These are phyloP conservation scores for Digitaria exilis DNA, from an alignment of 202 grass and related monocot genomes.

Conservation along the genomic window DNA sequence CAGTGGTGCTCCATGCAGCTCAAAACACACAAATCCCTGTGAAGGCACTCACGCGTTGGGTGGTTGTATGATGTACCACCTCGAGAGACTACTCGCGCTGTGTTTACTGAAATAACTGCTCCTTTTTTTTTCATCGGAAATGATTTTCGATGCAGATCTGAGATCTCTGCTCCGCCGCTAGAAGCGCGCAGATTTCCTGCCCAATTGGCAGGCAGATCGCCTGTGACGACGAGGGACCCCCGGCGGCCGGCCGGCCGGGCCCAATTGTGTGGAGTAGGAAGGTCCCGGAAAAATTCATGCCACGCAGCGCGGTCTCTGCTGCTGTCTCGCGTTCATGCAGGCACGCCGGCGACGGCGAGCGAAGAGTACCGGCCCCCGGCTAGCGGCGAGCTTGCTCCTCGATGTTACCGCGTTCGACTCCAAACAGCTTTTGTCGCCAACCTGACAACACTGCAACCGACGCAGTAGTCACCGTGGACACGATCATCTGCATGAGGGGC, in stretches of 20 bases:
- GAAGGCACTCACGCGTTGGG: background rate
- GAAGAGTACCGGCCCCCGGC: background rate
- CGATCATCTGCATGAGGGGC: background rate
- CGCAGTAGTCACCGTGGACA: background rate
- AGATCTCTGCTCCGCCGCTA: background rate
- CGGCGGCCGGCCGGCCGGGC: too few relatives aligned
- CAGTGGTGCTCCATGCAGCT: background rate
- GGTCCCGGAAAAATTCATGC: constrained; percentile 1
- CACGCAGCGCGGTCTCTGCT: background rate
- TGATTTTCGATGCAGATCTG: background rate
- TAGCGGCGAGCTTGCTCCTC: background rate
- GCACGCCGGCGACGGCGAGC: background rate
- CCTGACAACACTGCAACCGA: constrained; percentile 2
- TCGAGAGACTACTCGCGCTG: background rate
- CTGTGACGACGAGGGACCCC: background rate
- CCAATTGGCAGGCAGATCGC: background rate
- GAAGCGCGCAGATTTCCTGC: background rate
- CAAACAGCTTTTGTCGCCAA: background rate
- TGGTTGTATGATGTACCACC: background rate
- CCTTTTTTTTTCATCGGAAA: background rate
- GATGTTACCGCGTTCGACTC: background rate
- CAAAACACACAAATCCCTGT: background rate
- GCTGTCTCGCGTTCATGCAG: constrained; percentile 7
- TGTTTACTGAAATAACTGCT: background rate
- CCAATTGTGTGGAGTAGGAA: too few relatives aligned